These are phyloP conservation scores for Curvularia eragrostidis DNA, from an alignment of 2,329 filamentous ascomycete genomes.

Conservation along the genomic window DNA sequence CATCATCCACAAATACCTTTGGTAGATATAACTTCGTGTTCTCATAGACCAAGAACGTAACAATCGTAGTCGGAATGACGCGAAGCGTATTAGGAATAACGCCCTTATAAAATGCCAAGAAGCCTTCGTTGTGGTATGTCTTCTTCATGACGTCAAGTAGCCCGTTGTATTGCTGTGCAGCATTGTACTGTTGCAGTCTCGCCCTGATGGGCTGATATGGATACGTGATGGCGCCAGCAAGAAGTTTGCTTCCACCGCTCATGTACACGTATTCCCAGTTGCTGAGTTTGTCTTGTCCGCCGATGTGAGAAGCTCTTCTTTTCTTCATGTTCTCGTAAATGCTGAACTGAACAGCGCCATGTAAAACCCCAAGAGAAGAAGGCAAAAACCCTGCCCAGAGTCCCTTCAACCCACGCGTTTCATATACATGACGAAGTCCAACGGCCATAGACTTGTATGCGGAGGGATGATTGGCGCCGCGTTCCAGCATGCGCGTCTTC, in stretches of 20 bases:
- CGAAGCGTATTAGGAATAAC: slow-evolving; percentile 88
- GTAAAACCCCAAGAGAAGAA: slow-evolving; percentile 83
- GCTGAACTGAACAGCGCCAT: slow-evolving; percentile 94
- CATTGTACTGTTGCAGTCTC: slow-evolving; percentile 87
- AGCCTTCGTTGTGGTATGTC: slow-evolving; percentile 80
- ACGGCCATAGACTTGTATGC: slow-evolving; percentile 81
- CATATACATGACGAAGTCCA: slow-evolving; percentile 71
- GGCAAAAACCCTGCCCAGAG: slow-evolving; percentile 90
- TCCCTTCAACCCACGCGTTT: slow-evolving; percentile 74
- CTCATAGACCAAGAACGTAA: slow-evolving; percentile 97
- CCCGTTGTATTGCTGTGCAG: slow-evolving; percentile 73
- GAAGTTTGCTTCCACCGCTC: slow-evolving; percentile 81
- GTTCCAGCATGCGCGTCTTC: slow-evolving; percentile 95
- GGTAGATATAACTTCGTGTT: slow-evolving; percentile 79
- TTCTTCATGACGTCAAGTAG: slow-evolving; percentile 74
- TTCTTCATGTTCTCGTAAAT: slow-evolving; percentile 82
- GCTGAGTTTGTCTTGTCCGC: slow-evolving; percentile 57
- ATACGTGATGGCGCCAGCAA: slow-evolving; percentile 89
- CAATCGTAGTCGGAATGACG: slow-evolving; percentile 92
- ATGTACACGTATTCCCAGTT: slow-evolving; percentile 82
- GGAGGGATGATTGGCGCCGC: slow-evolving; percentile 73
- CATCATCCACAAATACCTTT: slow-evolving; percentile 47
- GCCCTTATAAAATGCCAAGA: slow-evolving; percentile 88
- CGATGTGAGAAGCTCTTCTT: slow-evolving; percentile 58
- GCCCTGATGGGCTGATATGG: slow-evolving; percentile 93